Evolutionary conservation across 768 basidiomycete species (phyloP), one percentile per base, ranked within the genome.

Genomic region (Kwoniella dejecticola): DNA sequence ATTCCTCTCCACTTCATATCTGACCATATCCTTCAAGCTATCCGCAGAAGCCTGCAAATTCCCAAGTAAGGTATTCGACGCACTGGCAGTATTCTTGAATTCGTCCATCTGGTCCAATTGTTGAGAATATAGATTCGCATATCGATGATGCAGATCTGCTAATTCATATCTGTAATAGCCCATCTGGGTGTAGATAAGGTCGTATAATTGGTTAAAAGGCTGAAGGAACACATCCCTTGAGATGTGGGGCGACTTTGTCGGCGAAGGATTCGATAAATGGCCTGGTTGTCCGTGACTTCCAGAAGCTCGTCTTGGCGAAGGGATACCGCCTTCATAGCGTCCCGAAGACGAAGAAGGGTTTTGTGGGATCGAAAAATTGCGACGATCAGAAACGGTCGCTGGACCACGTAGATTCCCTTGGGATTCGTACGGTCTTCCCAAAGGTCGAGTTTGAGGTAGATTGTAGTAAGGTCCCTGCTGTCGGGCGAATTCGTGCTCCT

Each of bases 1-100:
- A 27, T 61, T 66, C 21, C 64, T n/a, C 10, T 57, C 64, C 7
- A 76, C 62, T 56, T 76, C 74, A 49, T 72, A 72, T 50, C 71
- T 46, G n/a, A 76, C 74, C 71, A 76, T 73, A 29, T 72, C 69
- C 57, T 68, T 67, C 24, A 76, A 33, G 57, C 64, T 73, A 41
- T 73, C 71, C 17, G 74, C 67, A 41, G 63, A 66, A 15, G 57
- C 46, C 45, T 76, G 74, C 27, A 76, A 36, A 31, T 49, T 73
- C 7, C 54, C 58, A 15, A 76, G 40, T 0, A 76, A 59, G 0
- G 65, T 63, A n/a, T 53, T 59, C 1, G 69, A 64, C 17, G 63
- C 63, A 10, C 44, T 52, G 1, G 69, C 64, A 0, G 69, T 71
- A 19, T 17, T 41, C 53, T 70, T 71, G 56, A 76, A 71, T 12